These are phyloP conservation scores for Cytospora piceae DNA, from an alignment of 2,329 filamentous ascomycete species.

Conservation along the genomic window DNA sequence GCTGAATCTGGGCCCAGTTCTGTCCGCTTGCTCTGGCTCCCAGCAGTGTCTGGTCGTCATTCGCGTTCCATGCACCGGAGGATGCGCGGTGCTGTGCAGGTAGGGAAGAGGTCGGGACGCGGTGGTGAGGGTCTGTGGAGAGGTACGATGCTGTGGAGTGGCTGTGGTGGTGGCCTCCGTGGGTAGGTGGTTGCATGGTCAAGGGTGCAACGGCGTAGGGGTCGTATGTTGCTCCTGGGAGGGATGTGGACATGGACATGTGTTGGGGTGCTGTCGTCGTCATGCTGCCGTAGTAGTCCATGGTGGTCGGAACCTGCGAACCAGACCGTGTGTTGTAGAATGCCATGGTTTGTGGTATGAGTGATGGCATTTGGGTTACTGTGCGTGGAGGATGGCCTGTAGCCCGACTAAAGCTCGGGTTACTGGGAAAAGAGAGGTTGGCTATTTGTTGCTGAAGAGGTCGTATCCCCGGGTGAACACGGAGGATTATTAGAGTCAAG, in stretches of 20 bases:
- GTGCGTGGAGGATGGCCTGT: slow-evolving; percentile 36
- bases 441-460: neutral
- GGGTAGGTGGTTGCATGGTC: slow-evolving; percentile 36
- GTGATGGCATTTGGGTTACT: slow-evolving; percentile 33
- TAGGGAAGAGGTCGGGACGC: slow-evolving; percentile 38
- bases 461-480: neutral
- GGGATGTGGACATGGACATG: slow-evolving; percentile 33
- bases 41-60: slow-evolving; percentile 76
- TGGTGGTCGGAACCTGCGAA: slow-evolving; percentile 31
- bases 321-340: slow-evolving; percentile 38
- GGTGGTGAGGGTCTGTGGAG: slow-evolving; percentile 43
- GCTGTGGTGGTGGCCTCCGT: slow-evolving; percentile 33
- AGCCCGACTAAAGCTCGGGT: slow-evolving; percentile 28
- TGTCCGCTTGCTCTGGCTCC: slow-evolving; percentile 72
- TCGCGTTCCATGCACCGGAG: slow-evolving; percentile 71
- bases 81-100: slow-evolving; percentile 56
- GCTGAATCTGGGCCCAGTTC: slow-evolving; percentile 83
- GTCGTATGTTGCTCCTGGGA: slow-evolving; percentile 39
- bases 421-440: neutral
- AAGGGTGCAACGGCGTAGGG: slow-evolving; percentile 41
- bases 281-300: slow-evolving; percentile 40
- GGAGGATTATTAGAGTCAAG: slow-evolving; percentile 11
- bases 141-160: slow-evolving; percentile 42
- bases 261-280: slow-evolving; percentile 34
- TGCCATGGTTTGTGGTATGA: slow-evolving; percentile 37